Evolutionary conservation across 2,329 filamentous ascomycete genomes (phyloP).

Genomic region (Aspergillus sp.): DNA sequence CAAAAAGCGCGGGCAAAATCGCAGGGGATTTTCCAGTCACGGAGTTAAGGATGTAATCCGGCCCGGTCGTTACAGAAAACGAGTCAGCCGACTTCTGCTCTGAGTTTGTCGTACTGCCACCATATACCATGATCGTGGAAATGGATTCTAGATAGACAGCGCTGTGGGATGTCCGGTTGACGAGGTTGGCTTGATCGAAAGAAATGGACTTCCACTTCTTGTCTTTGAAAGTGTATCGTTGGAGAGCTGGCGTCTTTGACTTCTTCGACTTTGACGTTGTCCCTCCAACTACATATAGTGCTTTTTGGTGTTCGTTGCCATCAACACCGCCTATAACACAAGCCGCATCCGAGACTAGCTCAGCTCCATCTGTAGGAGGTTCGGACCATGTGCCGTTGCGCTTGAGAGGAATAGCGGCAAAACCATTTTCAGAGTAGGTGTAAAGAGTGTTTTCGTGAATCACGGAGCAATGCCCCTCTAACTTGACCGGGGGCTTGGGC

Average conservation of each 20-base stretch:
- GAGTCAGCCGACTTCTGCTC: constrained; percentile 66
- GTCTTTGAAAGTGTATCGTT: constrained; percentile 61
- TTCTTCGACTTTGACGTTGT: constrained; percentile 56
- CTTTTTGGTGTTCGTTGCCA: constrained; percentile 58
- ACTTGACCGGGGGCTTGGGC: constrained; percentile 66
- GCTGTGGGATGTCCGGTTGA: constrained; percentile 72
- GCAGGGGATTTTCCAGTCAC: constrained; percentile 61
- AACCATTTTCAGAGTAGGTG: constrained; percentile 72
- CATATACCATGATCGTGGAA: constrained; percentile 76
- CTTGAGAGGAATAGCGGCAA: constrained; percentile 70
- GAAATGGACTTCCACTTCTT: constrained; percentile 60
- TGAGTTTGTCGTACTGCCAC: constrained; percentile 66
- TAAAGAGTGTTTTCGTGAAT: constrained; percentile 81
- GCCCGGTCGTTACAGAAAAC: constrained; percentile 67
- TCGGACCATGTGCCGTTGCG: constrained; percentile 70
- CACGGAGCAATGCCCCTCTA: constrained; percentile 78
- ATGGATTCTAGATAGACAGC: constrained; percentile 70
- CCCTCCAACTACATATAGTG: constrained; percentile 81
- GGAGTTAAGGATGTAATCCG: constrained; percentile 64
- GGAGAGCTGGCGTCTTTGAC: constrained; percentile 69
- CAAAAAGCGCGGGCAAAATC: constrained; percentile 68
- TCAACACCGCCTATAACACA: constrained; percentile 70
- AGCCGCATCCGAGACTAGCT: constrained; percentile 67
- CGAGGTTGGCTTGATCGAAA: constrained; percentile 54
- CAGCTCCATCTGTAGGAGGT: constrained; percentile 59